These are phyloP conservation scores for Solanum piurae DNA, from an alignment of 257 asterid genomes.

Conservation along the genomic window DNA sequence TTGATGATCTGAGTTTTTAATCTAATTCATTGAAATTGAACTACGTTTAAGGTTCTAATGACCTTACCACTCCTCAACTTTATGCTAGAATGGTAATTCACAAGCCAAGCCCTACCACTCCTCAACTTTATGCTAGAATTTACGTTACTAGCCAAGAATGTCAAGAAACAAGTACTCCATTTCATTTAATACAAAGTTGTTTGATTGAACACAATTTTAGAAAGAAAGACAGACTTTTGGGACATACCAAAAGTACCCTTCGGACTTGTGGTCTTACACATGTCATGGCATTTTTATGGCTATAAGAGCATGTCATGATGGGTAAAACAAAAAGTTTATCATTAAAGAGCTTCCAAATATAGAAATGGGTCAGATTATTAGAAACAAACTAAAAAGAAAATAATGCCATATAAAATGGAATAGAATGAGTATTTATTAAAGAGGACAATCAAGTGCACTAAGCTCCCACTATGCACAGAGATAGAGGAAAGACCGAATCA, in stretches of 20 bases:
- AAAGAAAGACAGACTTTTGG: not conserved
- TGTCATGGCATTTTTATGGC: not conserved
- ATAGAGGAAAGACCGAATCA: not conserved
- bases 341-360: not conserved
- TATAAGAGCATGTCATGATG: not conserved
- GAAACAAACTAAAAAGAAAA: not conserved
- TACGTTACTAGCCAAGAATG: not conserved
- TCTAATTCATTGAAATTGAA: not conserved
- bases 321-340: not conserved
- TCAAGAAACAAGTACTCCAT: not conserved
- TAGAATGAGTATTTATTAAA: not conserved
- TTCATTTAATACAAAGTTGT: not conserved
- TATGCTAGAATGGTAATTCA: not conserved
- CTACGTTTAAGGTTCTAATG: not conserved
- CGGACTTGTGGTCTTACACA: not conserved
- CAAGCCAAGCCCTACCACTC: not conserved
- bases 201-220: not conserved
- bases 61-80: not conserved
- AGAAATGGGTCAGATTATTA: not conserved
- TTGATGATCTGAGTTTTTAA: not conserved
- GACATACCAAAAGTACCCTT: not conserved
- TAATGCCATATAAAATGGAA: not conserved
- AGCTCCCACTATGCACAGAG: not conserved
- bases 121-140: not conserved
- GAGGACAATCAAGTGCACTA: not conserved